Base-by-base conservation (phyloP, 2,329 filamentous ascomycete genomes). In the Paracorniculantispora psalliotae region DNA sequence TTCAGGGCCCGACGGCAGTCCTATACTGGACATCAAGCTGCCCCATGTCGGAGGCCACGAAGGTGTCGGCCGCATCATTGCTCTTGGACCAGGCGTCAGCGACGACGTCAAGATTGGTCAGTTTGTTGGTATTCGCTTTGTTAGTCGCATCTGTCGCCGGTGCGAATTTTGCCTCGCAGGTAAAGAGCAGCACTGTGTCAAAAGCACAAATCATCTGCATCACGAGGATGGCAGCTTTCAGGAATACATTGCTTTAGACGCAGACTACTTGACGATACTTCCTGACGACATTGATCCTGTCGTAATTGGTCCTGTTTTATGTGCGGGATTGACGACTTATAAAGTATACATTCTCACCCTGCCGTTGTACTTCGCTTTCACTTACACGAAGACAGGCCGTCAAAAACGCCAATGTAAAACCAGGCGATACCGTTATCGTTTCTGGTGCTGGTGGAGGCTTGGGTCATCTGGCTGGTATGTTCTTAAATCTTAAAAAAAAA, bases 181-280 rank as follows among this genome's bases (percentile, higher is more conserved):
- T 3, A 59, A 41, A 41, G 63, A 64, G 25, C 62, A 63, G 21
- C 33, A 64, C 39, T 64, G 61, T 28, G 25, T 56, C 15, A 64
- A 63, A 57, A 60, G 60, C 56, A 61, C 59, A 3, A 63, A 62
- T n/a, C 62, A 64, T 19, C 39, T 64, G 19, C 62, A 64, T 44
- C 60, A 64, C 28, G 60, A 61, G 26, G 60, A 63, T 33, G 63
- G 59, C 35, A 63, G 63, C 28, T 64, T 64, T 17, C 62, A 64
- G 28, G 61, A 64, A 35, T 63, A 62, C 10, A 62, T 61, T 35
- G 59, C 57, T 3, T 35, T 62, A 2, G 59, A 62, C 26, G 60
- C 58, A n/a, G 61, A 49, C 0, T 63, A 61, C 10, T 54, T 57
- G 26, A 28, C 44, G 15, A 25, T 41, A 13, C 30, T 49, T n/a